Base-by-base conservation (phyloP, 2,329 filamentous ascomycete genomes). In the Teratosphaeria nubilosa region DNA sequence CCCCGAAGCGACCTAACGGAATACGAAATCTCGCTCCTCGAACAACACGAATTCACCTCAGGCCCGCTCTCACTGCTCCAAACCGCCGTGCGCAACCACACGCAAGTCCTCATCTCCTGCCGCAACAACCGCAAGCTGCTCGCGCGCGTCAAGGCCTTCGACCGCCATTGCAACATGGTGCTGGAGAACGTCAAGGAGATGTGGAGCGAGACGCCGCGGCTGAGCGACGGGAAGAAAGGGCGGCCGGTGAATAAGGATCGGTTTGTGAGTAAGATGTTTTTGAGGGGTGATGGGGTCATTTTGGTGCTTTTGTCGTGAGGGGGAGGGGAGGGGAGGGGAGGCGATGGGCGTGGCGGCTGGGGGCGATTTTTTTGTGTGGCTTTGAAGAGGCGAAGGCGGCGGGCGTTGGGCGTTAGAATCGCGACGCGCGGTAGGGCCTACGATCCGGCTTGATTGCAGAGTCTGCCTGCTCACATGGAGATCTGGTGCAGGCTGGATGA, bases 151-250 rank as follows among this genome's bases (percentile, higher is more conserved):
- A 99, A 99, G 81, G 94, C 94, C 6, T 99, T 99, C 74, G 94
- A 99, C 77, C 83, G 94, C 61, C 94, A 99, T 77, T 97, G 91
- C 83, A 99, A 99, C 78, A 97, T 99, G 94, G 89, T 96, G 3
- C 80, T 96, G 53, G 91, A 96, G 80, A 96, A 96, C 67, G 91
- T 95, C 51, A 95, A 95, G 81, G 94, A 99, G 78, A 97, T 99
- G 92, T 99, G 94, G 94, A 96, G 91, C 10, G 94, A 99, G 78
- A 94, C 88, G 58, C 91, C 92, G 54, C 80, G 85, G 61, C 81
- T 89, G 70, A 85, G 88, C 24, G 87, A 86, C 64, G 92, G 92
- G 65, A 94, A 92, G 80, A 91, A 91, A 77, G 91, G 91, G 58
- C 81, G 87, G 69, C 86, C 88, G 51, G 90, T 97, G 62, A 99